A percentile compares a stretch with the other conserved stretches of the same genome.
These are phyloP conservation scores for Actinomortierella ambigua DNA, from an alignment of 371 early-diverging fungal species.

Conservation along the genomic window DNA sequence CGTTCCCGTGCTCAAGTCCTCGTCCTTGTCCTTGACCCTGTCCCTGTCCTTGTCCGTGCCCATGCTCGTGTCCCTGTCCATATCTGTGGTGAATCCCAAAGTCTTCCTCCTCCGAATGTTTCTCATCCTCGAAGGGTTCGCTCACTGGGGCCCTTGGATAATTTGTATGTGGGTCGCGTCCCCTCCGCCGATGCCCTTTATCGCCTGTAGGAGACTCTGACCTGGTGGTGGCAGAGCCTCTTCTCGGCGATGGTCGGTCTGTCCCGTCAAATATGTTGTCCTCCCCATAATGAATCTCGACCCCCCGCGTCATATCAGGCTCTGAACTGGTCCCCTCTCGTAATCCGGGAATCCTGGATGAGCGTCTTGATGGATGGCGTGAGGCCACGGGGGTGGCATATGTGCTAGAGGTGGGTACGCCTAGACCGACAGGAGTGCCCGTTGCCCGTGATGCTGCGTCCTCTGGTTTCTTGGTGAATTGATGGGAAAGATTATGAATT, in stretches of 20 bases:
- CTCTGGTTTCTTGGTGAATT: slow-evolving; percentile 45
- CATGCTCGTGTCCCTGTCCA: too few relatives aligned
- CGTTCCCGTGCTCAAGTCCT: slow-evolving; percentile 45
- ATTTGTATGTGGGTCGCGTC: slow-evolving; percentile 31
- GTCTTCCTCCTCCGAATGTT: not conserved
- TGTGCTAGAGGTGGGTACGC: slow-evolving; percentile 5
- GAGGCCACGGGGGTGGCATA: slow-evolving; percentile 40
- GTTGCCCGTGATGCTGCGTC: slow-evolving; percentile 32
- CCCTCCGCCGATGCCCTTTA: slow-evolving; percentile 7
- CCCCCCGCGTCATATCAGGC: slow-evolving; percentile 37
- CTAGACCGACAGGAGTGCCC: slow-evolving; percentile 12
- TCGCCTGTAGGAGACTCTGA: slow-evolving; percentile 31
- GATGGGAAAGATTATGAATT: slow-evolving; percentile 87
- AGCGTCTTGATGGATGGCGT: slow-evolving; percentile 33
- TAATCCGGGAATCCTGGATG: slow-evolving; percentile 21
- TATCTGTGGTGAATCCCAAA: too few relatives aligned
- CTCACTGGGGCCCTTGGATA: slow-evolving; percentile 13
- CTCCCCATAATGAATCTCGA: slow-evolving; percentile 24
- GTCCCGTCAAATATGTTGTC: slow-evolving; percentile 12
- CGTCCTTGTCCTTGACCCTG: too few relatives aligned
- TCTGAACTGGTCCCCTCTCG: slow-evolving; percentile 33
- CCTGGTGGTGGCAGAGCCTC: slow-evolving; percentile 42
- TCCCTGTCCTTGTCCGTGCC: too few relatives aligned
- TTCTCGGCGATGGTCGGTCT: slow-evolving; percentile 20
- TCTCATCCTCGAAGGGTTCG: not conserved